Percentiles rank a stretch among this genome's conserved stretches.
Evolutionary conservation across 2,329 filamentous ascomycete species (phyloP).

Genomic region (Penicillium capsulatum): DNA sequence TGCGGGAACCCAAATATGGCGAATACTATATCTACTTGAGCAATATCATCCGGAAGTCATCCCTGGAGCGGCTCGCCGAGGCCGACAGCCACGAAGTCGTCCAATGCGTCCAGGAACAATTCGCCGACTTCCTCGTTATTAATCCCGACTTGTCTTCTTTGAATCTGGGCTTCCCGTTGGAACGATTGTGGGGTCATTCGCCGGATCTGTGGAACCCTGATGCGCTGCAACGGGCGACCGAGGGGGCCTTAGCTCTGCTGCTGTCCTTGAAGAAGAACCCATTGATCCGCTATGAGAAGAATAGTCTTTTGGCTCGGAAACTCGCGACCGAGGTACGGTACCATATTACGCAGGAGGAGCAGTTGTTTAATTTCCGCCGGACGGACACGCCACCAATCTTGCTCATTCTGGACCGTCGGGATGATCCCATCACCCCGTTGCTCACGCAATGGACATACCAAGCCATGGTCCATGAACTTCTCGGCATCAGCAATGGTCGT

Average conservation of each 20-base stretch:
- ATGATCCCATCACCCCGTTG: conserved; percentile 90
- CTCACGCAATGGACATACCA: conserved; percentile 99
- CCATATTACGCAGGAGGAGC: conserved; percentile 89
- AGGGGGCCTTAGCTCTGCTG: conserved; percentile 78
- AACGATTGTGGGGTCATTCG: conserved; percentile 73
- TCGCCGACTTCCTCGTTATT: conserved; percentile 90
- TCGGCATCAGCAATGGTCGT: conserved; percentile 92
- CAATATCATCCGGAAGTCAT: conserved; percentile 95
- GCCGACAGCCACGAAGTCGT: conserved; percentile 97
- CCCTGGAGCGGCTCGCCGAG: conserved; percentile 87
- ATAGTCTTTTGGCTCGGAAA: conserved; percentile 85
- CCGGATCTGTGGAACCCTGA: conserved; percentile 91
- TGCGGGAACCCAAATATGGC: conserved; percentile 92
- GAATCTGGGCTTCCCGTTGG: conserved; percentile 65
- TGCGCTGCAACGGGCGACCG: conserved; percentile 76
- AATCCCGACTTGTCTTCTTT: conserved; percentile 91
- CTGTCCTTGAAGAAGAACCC: conserved; percentile 95
- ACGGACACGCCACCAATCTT: conserved; percentile 92
- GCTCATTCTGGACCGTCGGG: conserved; percentile 81
- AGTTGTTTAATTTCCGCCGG: conserved; percentile 92
- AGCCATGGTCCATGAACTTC: conserved; percentile 97
- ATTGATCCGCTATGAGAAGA: conserved; percentile 87
- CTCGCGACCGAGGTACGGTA: conserved; percentile 89
- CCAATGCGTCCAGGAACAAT: conserved; percentile 88
- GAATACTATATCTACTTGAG: conserved; percentile 98